Evolutionary conservation across 352 stramenopile genomes (phyloP), one percentile per base, ranked within the genome.

Genomic region (Aphanomyces astaci): DNA sequence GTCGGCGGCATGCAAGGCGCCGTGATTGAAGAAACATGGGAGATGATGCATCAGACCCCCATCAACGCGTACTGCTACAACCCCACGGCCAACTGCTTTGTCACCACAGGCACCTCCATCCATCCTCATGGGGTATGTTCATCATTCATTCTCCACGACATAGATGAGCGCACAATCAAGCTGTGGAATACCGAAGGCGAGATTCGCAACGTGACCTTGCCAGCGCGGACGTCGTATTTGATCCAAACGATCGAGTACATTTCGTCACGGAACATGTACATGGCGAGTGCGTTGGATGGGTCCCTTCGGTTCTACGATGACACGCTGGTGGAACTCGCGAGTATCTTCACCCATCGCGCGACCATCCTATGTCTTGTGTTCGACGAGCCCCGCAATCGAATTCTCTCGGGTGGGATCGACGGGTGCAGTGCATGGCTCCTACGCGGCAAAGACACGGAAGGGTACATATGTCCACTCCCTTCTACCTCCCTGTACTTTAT

Each of bases 1-100:
- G 2, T 11, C 19, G 30, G 51, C 51, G 24, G 13, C 10, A 68
- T 82, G 31, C 81, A 89, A 73, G 88, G 78, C 63, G 83, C 80
- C 0, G 81, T 89, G 72, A 89, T 91, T 73, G 78, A 77, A 45
- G 76, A 84, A 51, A 74, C 88, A 57, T 84, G 71, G 49, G 63
- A 74, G 60, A 88, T 87, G 72, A 72, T 72, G 13, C 83, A 91
- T 66, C 88, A 88, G 55, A 81, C 83, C 13, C 64, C 80, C 25
- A 71, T 91, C 30, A 76, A 79, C 27, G 66, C 72, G 1, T 75
- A 88, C 28, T 89, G 83, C 75, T 91, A 86, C 76, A 89, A 91
- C 52, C 75, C 72, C 3, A 73, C 81, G 17, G 76, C 87, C 3
- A 77, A 87, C 71, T 85, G 78, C 48, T 89, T 91, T 64, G 80